A percentile compares a stretch with the other conserved stretches of the same genome.
Conservation (phyloP, 108 stramenopile species). For the Halocafeteria seosinensis region DNA sequence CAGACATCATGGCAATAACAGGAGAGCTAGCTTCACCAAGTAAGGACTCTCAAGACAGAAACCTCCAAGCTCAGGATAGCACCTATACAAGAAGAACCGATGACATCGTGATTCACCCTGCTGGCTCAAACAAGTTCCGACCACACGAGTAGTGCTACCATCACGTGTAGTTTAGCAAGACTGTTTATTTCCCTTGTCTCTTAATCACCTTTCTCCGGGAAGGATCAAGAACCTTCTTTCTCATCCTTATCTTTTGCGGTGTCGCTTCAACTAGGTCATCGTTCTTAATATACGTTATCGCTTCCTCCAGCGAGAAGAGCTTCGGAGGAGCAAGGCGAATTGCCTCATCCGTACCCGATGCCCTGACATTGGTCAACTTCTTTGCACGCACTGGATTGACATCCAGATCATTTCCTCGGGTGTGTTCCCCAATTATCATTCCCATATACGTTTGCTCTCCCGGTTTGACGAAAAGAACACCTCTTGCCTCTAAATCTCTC, state of each 20-base stretch:
- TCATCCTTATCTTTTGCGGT: slow-evolving; percentile 63
- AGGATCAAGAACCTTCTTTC: slow-evolving; percentile 39
- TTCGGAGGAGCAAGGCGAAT: slow-evolving; percentile 68
- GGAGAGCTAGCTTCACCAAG: too few relatives aligned
- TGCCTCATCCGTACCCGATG: slow-evolving; percentile 76
- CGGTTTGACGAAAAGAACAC: slow-evolving; percentile 61
- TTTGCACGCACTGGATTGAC: slow-evolving; percentile 95
- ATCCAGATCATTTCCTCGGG: slow-evolving; percentile 82
- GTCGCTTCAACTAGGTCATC: slow-evolving; percentile 93
- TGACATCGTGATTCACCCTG: too few relatives aligned
- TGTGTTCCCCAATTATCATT: slow-evolving; percentile 93
- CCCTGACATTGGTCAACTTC: slow-evolving; percentile 86
- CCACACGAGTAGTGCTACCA: too few relatives aligned
- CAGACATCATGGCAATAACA: background rate
- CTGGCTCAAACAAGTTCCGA: too few relatives aligned
- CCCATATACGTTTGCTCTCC: slow-evolving; percentile 73
- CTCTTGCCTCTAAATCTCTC: slow-evolving; percentile 76
- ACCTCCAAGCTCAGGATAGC: too few relatives aligned
- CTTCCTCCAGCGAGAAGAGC: slow-evolving; percentile 79
- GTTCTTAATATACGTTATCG: slow-evolving; percentile 76
- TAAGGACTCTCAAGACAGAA: too few relatives aligned
- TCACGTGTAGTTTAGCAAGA: too few relatives aligned
- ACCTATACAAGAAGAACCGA: too few relatives aligned
- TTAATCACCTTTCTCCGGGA: background rate
- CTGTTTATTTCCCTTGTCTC: too few relatives aligned